phyloP scores from a whole-genome alignment of 2,329 filamentous ascomycete genomes.

The Fusarium anthophilum region DNA sequence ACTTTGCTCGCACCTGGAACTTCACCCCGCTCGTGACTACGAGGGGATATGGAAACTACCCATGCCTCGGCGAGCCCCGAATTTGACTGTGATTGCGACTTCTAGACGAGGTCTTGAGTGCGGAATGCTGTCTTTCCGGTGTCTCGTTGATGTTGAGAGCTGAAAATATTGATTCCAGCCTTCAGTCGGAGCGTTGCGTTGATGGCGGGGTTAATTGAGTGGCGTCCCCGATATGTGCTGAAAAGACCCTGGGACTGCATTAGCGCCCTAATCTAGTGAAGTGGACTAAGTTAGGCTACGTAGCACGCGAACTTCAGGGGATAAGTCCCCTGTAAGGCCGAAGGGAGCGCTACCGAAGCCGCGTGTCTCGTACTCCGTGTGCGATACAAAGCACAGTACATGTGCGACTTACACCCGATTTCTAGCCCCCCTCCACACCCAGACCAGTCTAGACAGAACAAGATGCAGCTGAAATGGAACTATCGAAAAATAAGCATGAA shows the following conservation, averaged over 20 bases:
- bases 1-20: too few species aligned
- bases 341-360: neutral
- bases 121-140: neutral
- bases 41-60: neutral
- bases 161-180: neutral
- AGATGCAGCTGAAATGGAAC: neutral
- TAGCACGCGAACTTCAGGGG: neutral
- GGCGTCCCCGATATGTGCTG: neutral
- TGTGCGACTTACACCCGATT: neutral
- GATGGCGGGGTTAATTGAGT: neutral
- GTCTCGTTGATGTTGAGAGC: rapidly evolving
- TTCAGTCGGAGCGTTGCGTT: neutral
- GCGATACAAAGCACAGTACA: neutral
- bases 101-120: rapidly evolving
- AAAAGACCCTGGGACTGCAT: neutral
- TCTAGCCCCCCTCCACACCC: neutral
- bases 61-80: rapidly evolving
- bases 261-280: rapidly evolving
- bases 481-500: conserved; percentile 1
- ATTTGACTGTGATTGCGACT: neutral
- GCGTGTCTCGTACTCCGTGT: neutral
- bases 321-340: neutral
- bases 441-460: neutral
- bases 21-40: neutral
- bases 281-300: neutral